Percentiles rank a stretch among this genome's conserved stretches.
Evolutionary conservation across 2,329 filamentous ascomycete genomes (phyloP).

Genomic region (Alternaria sp.): DNA sequence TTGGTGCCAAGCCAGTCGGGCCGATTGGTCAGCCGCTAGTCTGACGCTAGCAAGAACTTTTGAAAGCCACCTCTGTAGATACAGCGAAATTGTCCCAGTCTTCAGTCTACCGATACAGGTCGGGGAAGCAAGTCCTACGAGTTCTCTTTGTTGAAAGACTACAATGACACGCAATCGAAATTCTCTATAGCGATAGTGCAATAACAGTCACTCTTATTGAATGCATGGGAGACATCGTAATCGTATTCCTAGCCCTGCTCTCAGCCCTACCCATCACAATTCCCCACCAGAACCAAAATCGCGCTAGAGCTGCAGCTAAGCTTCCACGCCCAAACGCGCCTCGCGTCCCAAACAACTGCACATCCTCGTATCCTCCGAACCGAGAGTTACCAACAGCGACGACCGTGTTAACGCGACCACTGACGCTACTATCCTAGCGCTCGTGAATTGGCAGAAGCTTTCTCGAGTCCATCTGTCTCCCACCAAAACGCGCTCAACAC

Average conservation of each 20-base stretch:
- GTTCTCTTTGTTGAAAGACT: neutral
- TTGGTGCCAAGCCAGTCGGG: too few species aligned
- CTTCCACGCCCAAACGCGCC: slow-evolving; percentile 27
- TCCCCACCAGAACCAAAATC: slow-evolving; percentile 17
- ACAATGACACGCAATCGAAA: too few species aligned
- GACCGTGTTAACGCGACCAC: slow-evolving; percentile 9
- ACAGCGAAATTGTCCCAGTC: neutral
- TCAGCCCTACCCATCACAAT: slow-evolving; percentile 15
- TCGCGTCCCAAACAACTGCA: slow-evolving; percentile 25
- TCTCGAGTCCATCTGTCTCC: neutral
- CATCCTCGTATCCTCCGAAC: slow-evolving; percentile 10
- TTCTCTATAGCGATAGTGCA: neutral
- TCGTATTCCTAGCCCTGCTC: neutral
- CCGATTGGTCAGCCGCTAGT: too few species aligned
- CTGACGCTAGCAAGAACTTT: too few species aligned
- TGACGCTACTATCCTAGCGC: neutral
- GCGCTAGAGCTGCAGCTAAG: slow-evolving; percentile 27
- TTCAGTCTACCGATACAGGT: neutral
- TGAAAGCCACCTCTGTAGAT: too few species aligned
- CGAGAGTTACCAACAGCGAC: slow-evolving; percentile 16
- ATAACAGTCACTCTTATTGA: too few species aligned
- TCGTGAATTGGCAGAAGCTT: neutral
- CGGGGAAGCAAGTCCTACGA: neutral
- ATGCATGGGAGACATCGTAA: neutral
- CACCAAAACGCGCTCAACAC: slow-evolving; percentile 1